These are phyloP conservation scores for Phaseolus coccineus DNA, from an alignment of 331 rosid species.

Conservation along the genomic window DNA sequence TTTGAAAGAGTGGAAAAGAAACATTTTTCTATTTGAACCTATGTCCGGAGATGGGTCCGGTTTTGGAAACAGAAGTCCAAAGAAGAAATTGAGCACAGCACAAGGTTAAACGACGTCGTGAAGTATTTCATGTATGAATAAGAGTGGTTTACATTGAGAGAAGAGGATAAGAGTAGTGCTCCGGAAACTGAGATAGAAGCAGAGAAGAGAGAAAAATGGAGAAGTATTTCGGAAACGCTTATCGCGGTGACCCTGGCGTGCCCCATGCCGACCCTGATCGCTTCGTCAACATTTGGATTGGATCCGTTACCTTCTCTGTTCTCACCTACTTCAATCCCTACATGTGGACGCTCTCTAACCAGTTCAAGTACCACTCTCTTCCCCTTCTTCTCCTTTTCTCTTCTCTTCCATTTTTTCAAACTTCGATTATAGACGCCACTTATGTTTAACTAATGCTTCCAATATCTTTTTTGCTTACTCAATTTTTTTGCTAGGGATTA, in stretches of 20 bases:
- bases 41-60: no score
- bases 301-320: conserved; percentile 65
- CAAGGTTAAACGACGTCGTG: conserved; percentile 37
- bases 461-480: not conserved
- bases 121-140: not conserved
- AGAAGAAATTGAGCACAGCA: no score
- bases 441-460: not conserved
- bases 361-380: conserved; percentile 65
- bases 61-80: no score
- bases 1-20: no score
- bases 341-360: conserved; percentile 75
- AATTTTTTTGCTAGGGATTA: conserved; percentile 9
- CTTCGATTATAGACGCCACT: not conserved
- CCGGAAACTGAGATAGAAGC: not conserved
- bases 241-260: conserved; percentile 95
- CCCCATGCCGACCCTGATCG: conserved; percentile 75
- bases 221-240: conserved; percentile 92
- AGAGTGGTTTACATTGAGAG: not conserved
- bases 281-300: conserved; percentile 81
- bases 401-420: not conserved
- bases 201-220: conserved; percentile 58
- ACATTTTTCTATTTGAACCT: no score
- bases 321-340: conserved; percentile 72
- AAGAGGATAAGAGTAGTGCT: conserved; percentile 4
- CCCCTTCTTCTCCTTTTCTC: not conserved